These are phyloP conservation scores for Domatiomyces globalis DNA, from an alignment of 2,329 filamentous ascomycete genomes.

Conservation along the genomic window DNA sequence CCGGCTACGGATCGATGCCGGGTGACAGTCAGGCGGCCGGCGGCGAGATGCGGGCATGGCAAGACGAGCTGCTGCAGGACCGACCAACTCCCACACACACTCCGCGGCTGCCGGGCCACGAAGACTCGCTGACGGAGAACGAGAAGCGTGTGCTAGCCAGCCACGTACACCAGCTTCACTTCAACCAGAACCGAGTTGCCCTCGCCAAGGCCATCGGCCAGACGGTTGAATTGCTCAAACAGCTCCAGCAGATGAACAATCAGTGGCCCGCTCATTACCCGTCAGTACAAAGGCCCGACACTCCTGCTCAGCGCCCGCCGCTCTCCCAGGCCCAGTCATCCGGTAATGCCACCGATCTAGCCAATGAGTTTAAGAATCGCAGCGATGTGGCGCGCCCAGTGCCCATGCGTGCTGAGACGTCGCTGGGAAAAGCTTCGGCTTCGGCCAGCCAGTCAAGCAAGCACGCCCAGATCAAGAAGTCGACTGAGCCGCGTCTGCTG, in stretches of 20 bases:
- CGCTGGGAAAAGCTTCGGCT: constrained; percentile 41
- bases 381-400: constrained; percentile 31
- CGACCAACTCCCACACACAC: constrained; percentile 43
- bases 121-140: constrained; percentile 40
- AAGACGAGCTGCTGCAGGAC: constrained; percentile 43
- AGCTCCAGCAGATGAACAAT: constrained; percentile 75
- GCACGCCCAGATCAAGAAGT: constrained; percentile 46
- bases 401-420: constrained; percentile 58
- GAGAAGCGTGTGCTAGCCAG: constrained; percentile 58
- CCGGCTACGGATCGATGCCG: constrained; percentile 72
- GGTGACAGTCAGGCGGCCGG: constrained; percentile 43
- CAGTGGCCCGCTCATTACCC: constrained; percentile 94
- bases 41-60: constrained; percentile 35
- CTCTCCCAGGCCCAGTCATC: constrained; percentile 26
- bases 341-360: constrained; percentile 20
- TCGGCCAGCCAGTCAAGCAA: constrained; percentile 56
- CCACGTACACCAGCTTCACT: constrained; percentile 68
- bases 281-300: constrained; percentile 53
- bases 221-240: constrained; percentile 69
- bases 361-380: constrained; percentile 19
- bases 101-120: constrained; percentile 35
- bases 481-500: constrained; percentile 65
- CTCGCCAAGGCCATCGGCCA: constrained; percentile 78
- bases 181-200: constrained; percentile 73
- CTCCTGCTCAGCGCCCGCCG: constrained; percentile 22